These are phyloP conservation scores for Pseudocercospora vitis DNA, from an alignment of 2,329 filamentous ascomycete species.

Conservation along the genomic window DNA sequence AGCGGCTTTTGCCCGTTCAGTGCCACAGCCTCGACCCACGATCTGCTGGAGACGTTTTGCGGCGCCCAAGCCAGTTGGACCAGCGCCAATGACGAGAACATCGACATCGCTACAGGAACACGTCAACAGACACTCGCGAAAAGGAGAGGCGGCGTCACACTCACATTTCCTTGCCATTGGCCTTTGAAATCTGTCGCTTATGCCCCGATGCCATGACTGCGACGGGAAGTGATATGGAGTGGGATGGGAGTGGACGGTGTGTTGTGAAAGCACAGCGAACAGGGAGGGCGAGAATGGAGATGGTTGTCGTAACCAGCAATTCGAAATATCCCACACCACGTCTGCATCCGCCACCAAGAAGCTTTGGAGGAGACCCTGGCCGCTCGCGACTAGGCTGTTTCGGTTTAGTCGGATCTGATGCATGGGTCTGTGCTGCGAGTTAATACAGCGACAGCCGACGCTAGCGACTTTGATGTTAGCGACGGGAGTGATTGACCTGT, in stretches of 20 bases:
- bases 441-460: background rate
- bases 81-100: conserved; percentile 95
- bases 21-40: conserved; percentile 49
- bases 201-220: conserved; percentile 26
- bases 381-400: background rate
- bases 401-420: background rate
- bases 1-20: conserved; percentile 8
- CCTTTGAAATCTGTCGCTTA: conserved; percentile 36
- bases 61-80: conserved; percentile 94
- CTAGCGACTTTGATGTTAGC: background rate
- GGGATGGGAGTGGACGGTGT: background rate
- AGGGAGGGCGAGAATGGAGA: no score
- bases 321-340: no score
- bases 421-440: background rate
- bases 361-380: background rate
- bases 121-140: background rate
- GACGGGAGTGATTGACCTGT: background rate
- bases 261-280: background rate
- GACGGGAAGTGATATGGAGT: background rate
- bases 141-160: conserved; percentile 1
- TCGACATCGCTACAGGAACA: conserved; percentile 72
- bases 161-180: conserved; percentile 39
- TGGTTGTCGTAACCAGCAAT: no score
- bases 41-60: conserved; percentile 97
- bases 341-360: no score